Conservation (phyloP, 306 rosid species). For the Cicer cuneatum region DNA sequence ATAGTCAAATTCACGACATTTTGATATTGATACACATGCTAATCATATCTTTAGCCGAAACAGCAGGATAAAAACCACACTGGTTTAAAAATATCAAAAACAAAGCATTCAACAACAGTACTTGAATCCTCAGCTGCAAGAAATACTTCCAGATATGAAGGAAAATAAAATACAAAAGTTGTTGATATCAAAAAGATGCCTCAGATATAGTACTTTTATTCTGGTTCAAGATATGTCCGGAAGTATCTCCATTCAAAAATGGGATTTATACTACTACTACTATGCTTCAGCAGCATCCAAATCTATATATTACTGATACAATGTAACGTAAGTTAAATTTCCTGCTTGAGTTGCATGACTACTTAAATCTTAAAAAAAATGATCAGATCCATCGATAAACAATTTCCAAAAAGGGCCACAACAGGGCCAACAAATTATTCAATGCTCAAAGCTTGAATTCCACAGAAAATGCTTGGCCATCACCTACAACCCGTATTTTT, state of each 20-base stretch:
- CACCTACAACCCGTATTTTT: slow-evolving; percentile 63
- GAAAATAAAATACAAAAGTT: slow-evolving; percentile 40
- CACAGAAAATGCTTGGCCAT: slow-evolving; percentile 41
- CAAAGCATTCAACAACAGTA: neutral
- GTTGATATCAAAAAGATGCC: slow-evolving; percentile 26
- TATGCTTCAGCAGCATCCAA: slow-evolving; percentile 47
- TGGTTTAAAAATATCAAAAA: neutral
- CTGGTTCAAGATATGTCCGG: slow-evolving; percentile 37
- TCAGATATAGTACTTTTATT: slow-evolving; percentile 39
- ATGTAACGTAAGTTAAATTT: slow-evolving; percentile 33
- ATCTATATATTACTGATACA: slow-evolving; percentile 49
- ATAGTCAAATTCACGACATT: neutral
- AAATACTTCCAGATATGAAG: neutral
- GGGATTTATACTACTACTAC: slow-evolving; percentile 38
- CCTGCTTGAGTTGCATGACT: slow-evolving; percentile 47
- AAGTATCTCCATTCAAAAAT: slow-evolving; percentile 46
- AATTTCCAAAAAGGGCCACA: slow-evolving; percentile 52
- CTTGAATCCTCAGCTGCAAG: slow-evolving; percentile 11
- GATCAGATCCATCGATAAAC: slow-evolving; percentile 38
- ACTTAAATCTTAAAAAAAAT: slow-evolving; percentile 43
- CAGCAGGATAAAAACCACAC: no score
- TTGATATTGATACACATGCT: neutral
- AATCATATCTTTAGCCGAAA: neutral
- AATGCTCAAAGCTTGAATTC: slow-evolving; percentile 49
- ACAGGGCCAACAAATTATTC: slow-evolving; percentile 58